phyloP scores from a whole-genome alignment of 2,329 filamentous ascomycete species.

The Fusarium coicis region DNA sequence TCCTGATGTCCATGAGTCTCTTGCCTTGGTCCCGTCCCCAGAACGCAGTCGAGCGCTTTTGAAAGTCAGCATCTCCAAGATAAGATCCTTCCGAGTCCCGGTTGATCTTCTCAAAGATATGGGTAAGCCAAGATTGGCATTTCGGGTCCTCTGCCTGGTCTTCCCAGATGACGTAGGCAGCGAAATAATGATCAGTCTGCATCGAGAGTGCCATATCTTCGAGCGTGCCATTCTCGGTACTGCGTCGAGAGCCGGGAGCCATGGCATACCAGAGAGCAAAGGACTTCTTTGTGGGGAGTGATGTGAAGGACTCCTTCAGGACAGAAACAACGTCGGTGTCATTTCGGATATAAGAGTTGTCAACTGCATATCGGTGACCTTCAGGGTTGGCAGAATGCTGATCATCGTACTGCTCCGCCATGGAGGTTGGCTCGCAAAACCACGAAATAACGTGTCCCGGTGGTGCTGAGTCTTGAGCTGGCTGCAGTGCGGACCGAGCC shows the following conservation, averaged over 20 bases:
- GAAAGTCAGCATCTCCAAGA: background rate
- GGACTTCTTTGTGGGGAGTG: background rate
- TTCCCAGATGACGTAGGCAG: background rate
- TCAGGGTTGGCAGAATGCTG: background rate
- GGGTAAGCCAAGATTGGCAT: background rate
- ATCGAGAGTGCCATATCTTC: background rate
- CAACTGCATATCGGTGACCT: background rate
- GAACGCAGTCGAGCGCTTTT: background rate
- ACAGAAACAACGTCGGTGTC: background rate
- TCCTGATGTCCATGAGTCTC: background rate
- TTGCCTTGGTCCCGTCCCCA: background rate
- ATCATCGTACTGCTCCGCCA: background rate
- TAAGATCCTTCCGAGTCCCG: background rate
- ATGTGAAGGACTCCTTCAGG: background rate
- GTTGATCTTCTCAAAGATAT: background rate
- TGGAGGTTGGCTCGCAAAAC: background rate
- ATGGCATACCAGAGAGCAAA: background rate
- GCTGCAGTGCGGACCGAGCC: background rate
- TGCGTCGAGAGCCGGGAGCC: background rate
- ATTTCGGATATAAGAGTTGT: background rate
- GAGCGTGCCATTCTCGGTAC: background rate
- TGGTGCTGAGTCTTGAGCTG: background rate
- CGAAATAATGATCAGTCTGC: background rate
- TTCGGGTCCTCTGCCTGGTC: background rate
- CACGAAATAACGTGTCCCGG: background rate